Percentiles rank a stretch among this genome's conserved stretches.
Conservation (phyloP, 2,329 filamentous ascomycete species). For the Aspergillus chevalieri region DNA sequence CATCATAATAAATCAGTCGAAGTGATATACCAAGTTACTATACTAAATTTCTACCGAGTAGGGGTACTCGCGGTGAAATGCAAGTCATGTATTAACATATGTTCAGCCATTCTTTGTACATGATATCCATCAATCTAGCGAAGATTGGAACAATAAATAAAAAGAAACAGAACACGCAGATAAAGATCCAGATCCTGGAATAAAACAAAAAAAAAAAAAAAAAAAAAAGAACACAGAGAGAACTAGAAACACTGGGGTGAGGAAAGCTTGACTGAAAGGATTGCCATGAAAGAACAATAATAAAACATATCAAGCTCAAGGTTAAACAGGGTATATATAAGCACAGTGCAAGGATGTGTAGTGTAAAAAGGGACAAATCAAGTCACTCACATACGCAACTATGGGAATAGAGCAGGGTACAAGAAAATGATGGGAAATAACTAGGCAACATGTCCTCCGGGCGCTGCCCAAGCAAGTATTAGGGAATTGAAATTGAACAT, state of each 20-base stretch:
- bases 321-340: slow-evolving; percentile 7
- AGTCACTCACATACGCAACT: slow-evolving; percentile 5
- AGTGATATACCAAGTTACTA: too few relatives aligned
- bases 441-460: not conserved
- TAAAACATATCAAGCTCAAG: not conserved
- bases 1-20: not conserved
- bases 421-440: not conserved
- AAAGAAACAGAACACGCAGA: not conserved
- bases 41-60: too few relatives aligned
- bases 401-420: not conserved
- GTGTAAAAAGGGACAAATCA: slow-evolving; percentile 1
- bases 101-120: not conserved
- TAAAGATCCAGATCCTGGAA: not conserved
- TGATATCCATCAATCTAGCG: not conserved
- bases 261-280: not conserved
- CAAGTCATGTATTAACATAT: not conserved
- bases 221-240: not conserved
- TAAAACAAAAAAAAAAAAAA: not conserved
- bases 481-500: not conserved
- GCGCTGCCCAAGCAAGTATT: not conserved
- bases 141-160: not conserved
- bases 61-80: too few relatives aligned
- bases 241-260: not conserved
- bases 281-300: not conserved
- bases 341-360: slow-evolving; percentile 1